These are phyloP conservation scores for Amanita brunnescens DNA, from an alignment of 768 basidiomycete genomes.

Conservation along the genomic window DNA sequence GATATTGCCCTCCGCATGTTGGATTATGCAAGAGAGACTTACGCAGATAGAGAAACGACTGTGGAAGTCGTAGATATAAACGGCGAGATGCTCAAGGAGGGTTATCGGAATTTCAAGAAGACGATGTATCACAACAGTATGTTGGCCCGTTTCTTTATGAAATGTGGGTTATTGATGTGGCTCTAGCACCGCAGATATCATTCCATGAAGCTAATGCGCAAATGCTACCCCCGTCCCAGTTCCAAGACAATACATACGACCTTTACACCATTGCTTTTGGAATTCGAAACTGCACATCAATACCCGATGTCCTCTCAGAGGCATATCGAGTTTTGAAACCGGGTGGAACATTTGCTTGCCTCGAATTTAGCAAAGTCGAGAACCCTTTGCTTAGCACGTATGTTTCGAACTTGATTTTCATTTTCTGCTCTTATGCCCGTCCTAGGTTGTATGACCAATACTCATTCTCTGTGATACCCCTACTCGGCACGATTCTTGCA, in stretches of 20 bases:
- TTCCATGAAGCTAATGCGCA: conserved; percentile 96
- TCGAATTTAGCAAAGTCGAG: conserved; percentile 91
- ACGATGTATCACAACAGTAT: conserved; percentile 98
- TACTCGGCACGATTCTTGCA: conserved; percentile 94
- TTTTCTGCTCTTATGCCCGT: conserved; percentile 6
- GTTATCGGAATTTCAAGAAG: conserved; percentile 82
- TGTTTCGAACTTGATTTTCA: conserved; percentile 22
- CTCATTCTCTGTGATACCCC: conserved; percentile 91
- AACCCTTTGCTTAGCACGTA: conserved; percentile 84
- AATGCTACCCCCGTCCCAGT: conserved; percentile 51
- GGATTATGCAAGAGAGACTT: conserved; percentile 82
- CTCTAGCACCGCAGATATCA: conserved; percentile 78
- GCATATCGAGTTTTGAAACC: conserved; percentile 94
- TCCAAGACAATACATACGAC: conserved; percentile 81
- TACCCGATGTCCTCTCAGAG: conserved; percentile 79
- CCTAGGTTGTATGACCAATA: conserved; percentile 86
- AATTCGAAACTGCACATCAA: conserved; percentile 93
- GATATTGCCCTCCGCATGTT: conserved; percentile 94
- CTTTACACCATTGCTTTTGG: conserved; percentile 99
- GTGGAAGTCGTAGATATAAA: conserved; percentile 95
- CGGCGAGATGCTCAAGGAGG: conserved; percentile 90
- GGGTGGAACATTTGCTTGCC: conserved; percentile 89
- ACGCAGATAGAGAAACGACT: conserved; percentile 81
- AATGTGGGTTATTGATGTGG: conserved; percentile 3
- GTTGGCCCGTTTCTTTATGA: conserved; percentile 15